These are phyloP conservation scores for Cornus kousa DNA, from an alignment of 148 eudicot genomes.

Conservation along the genomic window DNA sequence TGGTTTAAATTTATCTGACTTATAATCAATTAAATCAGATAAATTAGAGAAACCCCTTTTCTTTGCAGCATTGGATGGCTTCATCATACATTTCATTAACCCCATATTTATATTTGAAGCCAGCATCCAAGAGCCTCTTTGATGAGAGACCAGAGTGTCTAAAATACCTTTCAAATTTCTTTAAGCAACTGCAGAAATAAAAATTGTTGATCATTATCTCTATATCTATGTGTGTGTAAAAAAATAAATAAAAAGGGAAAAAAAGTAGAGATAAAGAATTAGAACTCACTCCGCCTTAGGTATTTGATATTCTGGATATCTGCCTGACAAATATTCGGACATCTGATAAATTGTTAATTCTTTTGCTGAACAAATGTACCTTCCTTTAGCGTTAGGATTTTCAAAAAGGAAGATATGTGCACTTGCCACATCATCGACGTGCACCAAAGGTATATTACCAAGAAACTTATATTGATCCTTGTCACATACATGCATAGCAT, in stretches of 20 bases:
- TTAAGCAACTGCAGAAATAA: constrained; percentile 18
- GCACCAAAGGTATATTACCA: constrained; percentile 21
- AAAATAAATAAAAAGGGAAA: background rate
- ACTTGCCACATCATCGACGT: constrained; percentile 42
- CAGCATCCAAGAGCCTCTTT: constrained; percentile 35
- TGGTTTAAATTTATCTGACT: no score
- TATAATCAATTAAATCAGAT: no score
- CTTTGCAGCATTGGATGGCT: constrained; percentile 37
- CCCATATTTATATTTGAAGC: constrained; percentile 34
- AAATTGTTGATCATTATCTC: no score
- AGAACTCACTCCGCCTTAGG: constrained; percentile 26
- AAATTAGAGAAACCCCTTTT: constrained; percentile 20
- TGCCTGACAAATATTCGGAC: constrained; percentile 18
- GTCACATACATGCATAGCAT: background rate
- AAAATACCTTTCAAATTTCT: background rate
- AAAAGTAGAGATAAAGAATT: background rate
- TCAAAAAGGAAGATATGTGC: constrained; percentile 48
- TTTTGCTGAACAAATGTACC: constrained; percentile 31
- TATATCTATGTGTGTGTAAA: no score
- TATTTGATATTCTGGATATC: constrained; percentile 34
- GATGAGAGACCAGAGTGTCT: constrained; percentile 23
- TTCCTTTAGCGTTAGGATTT: constrained; percentile 35
- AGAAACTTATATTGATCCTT: background rate
- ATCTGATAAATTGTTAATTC: constrained; percentile 21
- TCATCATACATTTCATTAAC: constrained; percentile 42